Evolutionary conservation across 2,329 filamentous ascomycete genomes (phyloP).

Genomic region (Phyllosticta citriasiana): DNA sequence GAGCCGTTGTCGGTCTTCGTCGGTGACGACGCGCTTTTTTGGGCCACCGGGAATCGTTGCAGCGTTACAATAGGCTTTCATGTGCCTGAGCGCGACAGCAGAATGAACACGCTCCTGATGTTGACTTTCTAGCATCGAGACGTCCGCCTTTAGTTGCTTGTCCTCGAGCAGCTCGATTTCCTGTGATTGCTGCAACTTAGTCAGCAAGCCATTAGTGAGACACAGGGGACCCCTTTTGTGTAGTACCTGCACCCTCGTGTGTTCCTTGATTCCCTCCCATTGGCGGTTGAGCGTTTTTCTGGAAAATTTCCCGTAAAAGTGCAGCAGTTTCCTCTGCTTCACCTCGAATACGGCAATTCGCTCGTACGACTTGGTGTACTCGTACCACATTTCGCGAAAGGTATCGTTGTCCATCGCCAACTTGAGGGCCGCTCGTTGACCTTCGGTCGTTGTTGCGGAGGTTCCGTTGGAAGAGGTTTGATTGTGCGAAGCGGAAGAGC

Average conservation of each 20-base stretch:
- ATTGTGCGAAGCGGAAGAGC: constrained; percentile 5
- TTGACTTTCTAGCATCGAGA: constrained; percentile 32
- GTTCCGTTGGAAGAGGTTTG: neutral
- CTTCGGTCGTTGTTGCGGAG: neutral
- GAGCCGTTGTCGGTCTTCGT: constrained; percentile 34
- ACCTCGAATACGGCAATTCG: constrained; percentile 3
- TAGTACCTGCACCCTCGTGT: neutral
- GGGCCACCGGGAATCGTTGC: constrained; percentile 11
- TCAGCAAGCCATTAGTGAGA: neutral
- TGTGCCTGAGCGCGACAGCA: constrained; percentile 36
- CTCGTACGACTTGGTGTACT: constrained; percentile 4
- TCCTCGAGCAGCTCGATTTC: constrained; percentile 35
- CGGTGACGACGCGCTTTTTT: constrained; percentile 29
- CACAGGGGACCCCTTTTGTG: neutral
- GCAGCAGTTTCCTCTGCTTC: constrained; percentile 6
- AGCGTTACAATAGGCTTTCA: constrained; percentile 39
- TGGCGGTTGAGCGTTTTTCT: constrained; percentile 2
- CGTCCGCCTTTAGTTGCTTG: constrained; percentile 33
- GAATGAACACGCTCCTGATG: constrained; percentile 32
- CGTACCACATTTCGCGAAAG: constrained; percentile 5
- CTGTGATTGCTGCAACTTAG: constrained; percentile 22
- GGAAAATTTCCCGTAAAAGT: constrained; percentile 6
- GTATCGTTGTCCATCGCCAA: constrained; percentile 1
- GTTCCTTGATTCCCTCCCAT: neutral
- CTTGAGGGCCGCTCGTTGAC: constrained; percentile 2